Evolutionary conservation across 192 early-diverging fungal genomes (phyloP), one percentile per base, ranked within the genome.

Genomic region (Haplosporangium gracile): DNA sequence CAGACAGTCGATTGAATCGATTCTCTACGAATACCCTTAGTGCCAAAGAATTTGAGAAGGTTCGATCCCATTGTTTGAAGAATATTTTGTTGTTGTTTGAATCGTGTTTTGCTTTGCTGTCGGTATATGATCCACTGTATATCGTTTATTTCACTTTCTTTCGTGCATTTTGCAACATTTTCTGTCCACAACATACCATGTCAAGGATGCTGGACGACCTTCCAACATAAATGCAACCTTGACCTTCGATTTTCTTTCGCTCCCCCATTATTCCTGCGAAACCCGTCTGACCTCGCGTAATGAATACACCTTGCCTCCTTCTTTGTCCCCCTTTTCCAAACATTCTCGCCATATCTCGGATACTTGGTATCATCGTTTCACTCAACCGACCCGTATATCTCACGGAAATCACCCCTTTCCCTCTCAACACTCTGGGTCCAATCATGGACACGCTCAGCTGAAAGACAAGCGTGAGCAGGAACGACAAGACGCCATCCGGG

Each of bases 391-490:
- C 5, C 13, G 2, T 65, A 26, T 24, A 65, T 24, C 11, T 65
- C 26, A 5, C 29, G 29, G 26, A 32, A 72, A 42, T 18, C n/a
- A 26, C 45, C n/a, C 32, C 20, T 34, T 65, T 34, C 9, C 26
- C 29, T 1, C 43, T 24, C 22, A 10, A 70, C 13, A 15, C 11
- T 72, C 29, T 24, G 40, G 49, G 32, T 36, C 39, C 15, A 34
- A 42, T 51, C 39, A 18, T 65, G 43, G 16, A 6, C 36, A 43
- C 72, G 24, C 24, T 9, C 74, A 94, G 92, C 70, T 98, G 76
- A 95, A 96, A 75, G 89, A 80, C 8, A 86, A 89, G 43, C 93
- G 97, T 20, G 88, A 91, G 0, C 74, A 82, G 49, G 91, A 96
- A 73, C 93, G 94, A 73, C 78, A 92, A 68, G 75, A 91, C 76